phyloP scores from a whole-genome alignment of 257 asterid species.

The Salvia hispanica region DNA sequence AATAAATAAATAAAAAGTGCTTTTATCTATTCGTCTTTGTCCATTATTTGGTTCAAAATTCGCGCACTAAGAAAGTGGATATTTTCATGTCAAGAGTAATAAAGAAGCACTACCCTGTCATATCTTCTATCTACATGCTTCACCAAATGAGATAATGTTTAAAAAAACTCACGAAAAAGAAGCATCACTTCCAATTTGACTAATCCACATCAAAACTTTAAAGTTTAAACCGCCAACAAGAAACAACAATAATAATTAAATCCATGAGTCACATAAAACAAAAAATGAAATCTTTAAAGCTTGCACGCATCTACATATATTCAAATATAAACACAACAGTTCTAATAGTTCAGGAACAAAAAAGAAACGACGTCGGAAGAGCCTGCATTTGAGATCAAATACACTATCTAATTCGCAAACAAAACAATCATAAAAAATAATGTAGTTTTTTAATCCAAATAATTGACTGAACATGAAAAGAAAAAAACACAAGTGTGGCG shows the following conservation, averaged over 20 bases:
- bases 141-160: slow-evolving; percentile 21
- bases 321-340: neutral
- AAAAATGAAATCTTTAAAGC: slow-evolving; percentile 4
- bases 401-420: no score
- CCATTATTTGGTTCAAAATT: neutral
- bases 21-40: no score
- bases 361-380: slow-evolving; percentile 17
- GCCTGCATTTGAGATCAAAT: neutral
- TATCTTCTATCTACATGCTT: no score
- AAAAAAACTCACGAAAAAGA: neutral
- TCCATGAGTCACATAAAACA: neutral
- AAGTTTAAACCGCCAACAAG: slow-evolving; percentile 42
- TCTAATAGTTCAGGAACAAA: neutral
- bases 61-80: neutral
- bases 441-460: no score
- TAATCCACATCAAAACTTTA: slow-evolving; percentile 26
- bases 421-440: no score
- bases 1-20: no score
- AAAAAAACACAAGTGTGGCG: no score
- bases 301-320: slow-evolving; percentile 29
- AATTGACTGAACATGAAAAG: no score
- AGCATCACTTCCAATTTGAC: slow-evolving; percentile 25
- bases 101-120: slow-evolving; percentile 13
- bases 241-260: slow-evolving; percentile 6
- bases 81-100: neutral